A percentile compares a stretch with the other conserved stretches of the same genome.
Evolutionary conservation across 2,329 filamentous ascomycete species (phyloP).

Genomic region (Aspergillus sergii): DNA sequence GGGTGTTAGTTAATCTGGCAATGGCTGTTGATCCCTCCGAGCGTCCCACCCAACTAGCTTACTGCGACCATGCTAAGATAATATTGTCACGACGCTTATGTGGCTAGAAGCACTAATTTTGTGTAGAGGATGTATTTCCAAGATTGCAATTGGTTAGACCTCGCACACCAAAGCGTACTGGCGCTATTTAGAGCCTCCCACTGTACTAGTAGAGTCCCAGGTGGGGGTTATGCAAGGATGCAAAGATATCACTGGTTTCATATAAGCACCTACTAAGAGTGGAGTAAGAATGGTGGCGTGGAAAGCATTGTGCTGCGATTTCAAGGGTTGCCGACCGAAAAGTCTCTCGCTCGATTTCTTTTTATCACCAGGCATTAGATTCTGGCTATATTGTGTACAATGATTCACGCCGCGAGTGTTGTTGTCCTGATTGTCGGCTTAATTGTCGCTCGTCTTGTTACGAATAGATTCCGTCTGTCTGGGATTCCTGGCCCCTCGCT

Average conservation of each 20-base stretch:
- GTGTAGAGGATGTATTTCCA: neutral
- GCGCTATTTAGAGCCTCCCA: neutral
- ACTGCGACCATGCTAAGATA: neutral
- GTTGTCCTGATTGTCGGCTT: neutral
- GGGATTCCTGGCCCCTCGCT: conserved; percentile 1
- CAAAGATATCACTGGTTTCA: neutral
- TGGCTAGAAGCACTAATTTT: neutral
- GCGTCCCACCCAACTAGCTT: neutral
- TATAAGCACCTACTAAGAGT: neutral
- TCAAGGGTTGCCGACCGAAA: neutral
- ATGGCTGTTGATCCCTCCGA: neutral
- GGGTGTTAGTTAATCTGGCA: neutral
- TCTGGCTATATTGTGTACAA: neutral
- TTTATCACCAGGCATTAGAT: no score
- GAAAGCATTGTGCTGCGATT: neutral
- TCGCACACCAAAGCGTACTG: neutral
- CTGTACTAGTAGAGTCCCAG: neutral
- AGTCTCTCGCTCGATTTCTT: neutral
- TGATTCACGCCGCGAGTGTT: neutral
- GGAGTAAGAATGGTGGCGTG: neutral
- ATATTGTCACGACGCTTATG: no score
- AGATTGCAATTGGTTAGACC: neutral
- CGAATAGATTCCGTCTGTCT: neutral
- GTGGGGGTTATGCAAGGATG: neutral
- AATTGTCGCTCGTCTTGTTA: neutral